phyloP scores from a whole-genome alignment of 169 alveolate genomes.

The Plasmodium gaboni region DNA sequence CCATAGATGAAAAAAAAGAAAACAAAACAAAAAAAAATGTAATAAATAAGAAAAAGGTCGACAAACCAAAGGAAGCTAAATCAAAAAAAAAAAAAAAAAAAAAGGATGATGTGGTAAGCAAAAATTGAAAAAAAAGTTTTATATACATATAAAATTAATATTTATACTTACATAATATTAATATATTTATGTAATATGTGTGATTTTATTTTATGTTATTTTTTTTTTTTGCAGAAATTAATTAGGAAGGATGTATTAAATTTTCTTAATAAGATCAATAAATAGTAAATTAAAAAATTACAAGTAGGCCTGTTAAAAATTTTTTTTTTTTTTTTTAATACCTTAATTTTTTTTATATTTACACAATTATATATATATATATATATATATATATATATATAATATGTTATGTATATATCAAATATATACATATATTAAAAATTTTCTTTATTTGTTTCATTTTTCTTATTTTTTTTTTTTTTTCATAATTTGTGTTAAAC shows the following conservation, averaged over 20 bases:
- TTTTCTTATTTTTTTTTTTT: constrained; percentile 16
- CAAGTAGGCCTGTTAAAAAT: not conserved
- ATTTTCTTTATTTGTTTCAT: constrained; percentile 4
- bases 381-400: too few relatives aligned
- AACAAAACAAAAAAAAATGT: not conserved
- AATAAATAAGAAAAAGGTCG: not conserved
- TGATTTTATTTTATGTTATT: constrained; percentile 1
- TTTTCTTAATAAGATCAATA: constrained; percentile 26
- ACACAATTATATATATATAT: too few relatives aligned
- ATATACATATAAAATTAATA: not conserved
- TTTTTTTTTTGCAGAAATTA: constrained; percentile 26
- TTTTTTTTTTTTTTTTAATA: constrained; percentile 16
- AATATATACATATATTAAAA: too few relatives aligned
- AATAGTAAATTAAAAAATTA: not conserved
- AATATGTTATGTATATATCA: too few relatives aligned
- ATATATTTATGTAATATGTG: not conserved
- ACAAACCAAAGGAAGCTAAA: constrained; percentile 15
- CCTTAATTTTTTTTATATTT: constrained; percentile 9
- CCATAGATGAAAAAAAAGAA: constrained; percentile 7
- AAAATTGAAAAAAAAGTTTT: not conserved
- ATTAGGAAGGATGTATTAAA: constrained; percentile 68
- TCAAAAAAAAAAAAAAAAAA: not conserved
- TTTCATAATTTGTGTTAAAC: not conserved
- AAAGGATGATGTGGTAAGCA: constrained; percentile 20
- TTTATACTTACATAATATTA: not conserved